These are phyloP conservation scores for Saccharomycopsis oosterbeekiorum DNA, from an alignment of 805 yeast genomes.

Conservation along the genomic window DNA sequence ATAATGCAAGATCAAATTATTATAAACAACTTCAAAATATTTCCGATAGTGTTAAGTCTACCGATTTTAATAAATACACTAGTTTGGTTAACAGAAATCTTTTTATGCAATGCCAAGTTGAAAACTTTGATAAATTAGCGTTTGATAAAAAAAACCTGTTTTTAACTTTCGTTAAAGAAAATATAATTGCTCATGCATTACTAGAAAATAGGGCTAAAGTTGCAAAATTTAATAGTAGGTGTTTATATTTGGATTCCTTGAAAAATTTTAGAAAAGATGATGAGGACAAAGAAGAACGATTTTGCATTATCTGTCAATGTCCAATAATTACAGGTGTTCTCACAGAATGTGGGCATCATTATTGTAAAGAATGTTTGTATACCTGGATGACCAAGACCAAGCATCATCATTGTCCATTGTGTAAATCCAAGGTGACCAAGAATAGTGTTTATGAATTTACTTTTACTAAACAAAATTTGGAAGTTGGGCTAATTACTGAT, in stretches of 20 bases:
- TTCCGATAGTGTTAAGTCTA: conserved; percentile 67
- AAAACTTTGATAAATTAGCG: background rate
- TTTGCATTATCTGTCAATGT: conserved; percentile 74
- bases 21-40: conserved; percentile 76
- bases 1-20: conserved; percentile 73
- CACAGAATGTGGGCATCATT: conserved; percentile 87
- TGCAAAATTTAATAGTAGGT: conserved; percentile 30
- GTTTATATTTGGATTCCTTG: conserved; percentile 41
- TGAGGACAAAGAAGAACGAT: conserved; percentile 31
- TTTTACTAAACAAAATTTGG: conserved; percentile 41
- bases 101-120: background rate
- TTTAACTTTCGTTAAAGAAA: conserved; percentile 10
- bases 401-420: conserved; percentile 65
- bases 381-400: conserved; percentile 50
- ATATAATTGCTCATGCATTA: conserved; percentile 16
- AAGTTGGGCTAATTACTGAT: conserved; percentile 35
- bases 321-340: conserved; percentile 65
- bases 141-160: background rate
- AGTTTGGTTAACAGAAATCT: background rate
- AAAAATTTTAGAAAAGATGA: conserved; percentile 24
- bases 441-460: conserved; percentile 63
- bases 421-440: conserved; percentile 44
- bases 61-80: conserved; percentile 27
- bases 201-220: conserved; percentile 20
- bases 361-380: conserved; percentile 70